A percentile compares a stretch with the other conserved stretches of the same genome.
Evolutionary conservation across 345 rosid species (phyloP).

Genomic region (Rhodamnia argentea): DNA sequence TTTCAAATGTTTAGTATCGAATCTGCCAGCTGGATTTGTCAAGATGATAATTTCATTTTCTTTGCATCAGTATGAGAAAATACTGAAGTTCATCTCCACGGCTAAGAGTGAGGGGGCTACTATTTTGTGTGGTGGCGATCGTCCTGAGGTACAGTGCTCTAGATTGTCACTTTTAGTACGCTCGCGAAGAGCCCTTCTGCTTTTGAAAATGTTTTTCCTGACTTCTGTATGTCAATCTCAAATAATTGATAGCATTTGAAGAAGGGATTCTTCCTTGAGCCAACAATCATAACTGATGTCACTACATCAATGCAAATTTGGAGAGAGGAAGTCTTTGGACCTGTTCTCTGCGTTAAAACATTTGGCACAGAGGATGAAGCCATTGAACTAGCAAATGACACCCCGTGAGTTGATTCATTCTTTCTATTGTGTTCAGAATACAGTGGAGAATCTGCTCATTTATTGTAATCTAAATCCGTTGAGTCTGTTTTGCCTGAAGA

Average conservation of each 20-base stretch:
- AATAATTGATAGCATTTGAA: constrained; percentile 52
- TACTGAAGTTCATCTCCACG: constrained; percentile 61
- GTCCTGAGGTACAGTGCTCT: constrained; percentile 50
- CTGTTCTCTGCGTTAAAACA: constrained; percentile 85
- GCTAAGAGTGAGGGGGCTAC: constrained; percentile 94
- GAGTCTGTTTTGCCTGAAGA: not conserved
- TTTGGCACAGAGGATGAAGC: constrained; percentile 94
- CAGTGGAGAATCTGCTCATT: not conserved
- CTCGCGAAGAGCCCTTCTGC: not conserved
- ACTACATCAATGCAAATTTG: constrained; percentile 92
- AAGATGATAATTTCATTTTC: not conserved
- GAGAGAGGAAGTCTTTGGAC: constrained; percentile 99
- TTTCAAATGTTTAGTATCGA: not conserved
- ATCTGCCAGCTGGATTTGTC: not conserved
- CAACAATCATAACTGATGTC: constrained; percentile 68
- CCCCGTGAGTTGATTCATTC: constrained; percentile 48
- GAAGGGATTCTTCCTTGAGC: constrained; percentile 78
- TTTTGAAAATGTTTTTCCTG: not conserved
- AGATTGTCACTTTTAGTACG: not conserved
- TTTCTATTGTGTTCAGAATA: not conserved
- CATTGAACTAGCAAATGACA: constrained; percentile 83
- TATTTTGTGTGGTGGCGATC: constrained; percentile 64
- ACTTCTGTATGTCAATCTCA: not conserved
- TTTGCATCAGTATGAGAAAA: constrained; percentile 57
- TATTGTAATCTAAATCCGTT: not conserved